Base-by-base conservation (phyloP, 1,139 yeast genomes). In the Starmera stellimalicola region DNA sequence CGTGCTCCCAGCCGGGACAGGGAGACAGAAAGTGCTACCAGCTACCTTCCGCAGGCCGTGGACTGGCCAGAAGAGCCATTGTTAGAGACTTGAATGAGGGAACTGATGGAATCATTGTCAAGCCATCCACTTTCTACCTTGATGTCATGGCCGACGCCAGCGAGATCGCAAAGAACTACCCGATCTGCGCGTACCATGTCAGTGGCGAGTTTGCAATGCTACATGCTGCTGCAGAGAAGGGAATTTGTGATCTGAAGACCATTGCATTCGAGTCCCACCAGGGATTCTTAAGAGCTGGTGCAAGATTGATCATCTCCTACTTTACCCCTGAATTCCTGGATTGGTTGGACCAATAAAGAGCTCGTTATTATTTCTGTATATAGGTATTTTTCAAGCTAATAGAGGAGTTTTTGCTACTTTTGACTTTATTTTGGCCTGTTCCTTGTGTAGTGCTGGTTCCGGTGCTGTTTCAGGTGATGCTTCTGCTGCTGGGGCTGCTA, bases 181-280 rank as follows among this genome's bases (percentile, higher is more conserved):
- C 98, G 19, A 66, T 91, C 33, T 87, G 95, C 54, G 93, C 94
- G 18, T 91, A 91, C 59, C 98, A 93, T 57, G 99, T 91, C 22
- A 77, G 93, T 57, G 99, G 99, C 31, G 99, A 91, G 60, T 91
- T 75, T 54, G 96, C 98, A 32, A 91, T 93, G 98, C 63, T 91
- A 44, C 95, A 88, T 55, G 98, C 98, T 8, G 98, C 96, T 33
- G 97, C 97, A 20, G 96, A 88, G 50, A 88, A 88, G 67, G 95
- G 94, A 18, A 72, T 88, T 37, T 84, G 80, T 39, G 97, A 91
- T 55, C 68, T 93, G 58, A 81, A 85, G 58, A 68, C 75, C 7
- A 81, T 91, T 60, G 98, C 96, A 0, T 83, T 82, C 52, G 99
- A 91, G 60, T 68, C 94, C 34, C 95, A 91, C 48, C 70, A 83